These are phyloP conservation scores for Solanum peruvianum DNA, from an alignment of 257 asterid species.

Conservation along the genomic window DNA sequence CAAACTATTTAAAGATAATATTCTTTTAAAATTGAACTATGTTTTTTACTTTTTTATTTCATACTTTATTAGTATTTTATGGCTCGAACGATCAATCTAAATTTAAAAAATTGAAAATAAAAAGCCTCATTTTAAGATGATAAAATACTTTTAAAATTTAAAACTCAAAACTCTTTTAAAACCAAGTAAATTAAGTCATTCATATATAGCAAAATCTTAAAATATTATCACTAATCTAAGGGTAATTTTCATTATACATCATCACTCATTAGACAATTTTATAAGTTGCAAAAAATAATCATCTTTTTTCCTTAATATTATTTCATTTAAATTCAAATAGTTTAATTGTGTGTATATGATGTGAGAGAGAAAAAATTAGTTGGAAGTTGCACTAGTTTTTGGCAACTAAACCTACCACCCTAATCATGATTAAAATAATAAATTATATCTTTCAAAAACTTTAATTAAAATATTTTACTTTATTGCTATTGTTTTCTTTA, in stretches of 20 bases:
- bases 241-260: too few relatives aligned
- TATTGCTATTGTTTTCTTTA: neutral
- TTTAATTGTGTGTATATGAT: neutral
- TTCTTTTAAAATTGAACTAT: too few relatives aligned
- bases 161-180: neutral
- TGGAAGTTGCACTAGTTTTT: neutral
- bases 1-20: too few relatives aligned
- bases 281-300: neutral
- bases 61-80: too few relatives aligned
- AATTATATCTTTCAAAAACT: neutral
- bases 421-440: neutral
- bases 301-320: too few relatives aligned
- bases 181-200: too few relatives aligned
- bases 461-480: neutral
- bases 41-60: too few relatives aligned
- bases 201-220: too few relatives aligned
- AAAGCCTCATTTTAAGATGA: too few relatives aligned
- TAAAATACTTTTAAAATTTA: too few relatives aligned
- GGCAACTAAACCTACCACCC: constrained; percentile 1
- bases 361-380: neutral
- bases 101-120: too few relatives aligned
- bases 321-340: neutral
- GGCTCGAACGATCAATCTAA: too few relatives aligned
- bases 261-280: neutral
- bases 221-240: neutral